Evolutionary conservation across 2,329 filamentous ascomycete species (phyloP).

Genomic region (Monilinia fructigena): DNA sequence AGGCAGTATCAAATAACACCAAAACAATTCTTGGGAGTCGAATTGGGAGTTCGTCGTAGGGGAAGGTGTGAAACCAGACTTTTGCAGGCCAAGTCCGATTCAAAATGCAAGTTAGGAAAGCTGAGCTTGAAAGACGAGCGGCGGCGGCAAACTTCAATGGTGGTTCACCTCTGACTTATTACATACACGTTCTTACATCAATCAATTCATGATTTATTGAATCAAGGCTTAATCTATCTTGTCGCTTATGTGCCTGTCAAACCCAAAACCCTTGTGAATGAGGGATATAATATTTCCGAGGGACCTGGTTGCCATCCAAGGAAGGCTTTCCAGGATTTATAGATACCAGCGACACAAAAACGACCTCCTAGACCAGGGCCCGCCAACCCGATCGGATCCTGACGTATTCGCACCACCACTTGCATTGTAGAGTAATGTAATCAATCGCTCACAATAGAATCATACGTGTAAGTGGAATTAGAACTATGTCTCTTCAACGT

Average conservation of each 20-base stretch:
- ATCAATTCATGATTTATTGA: not conserved
- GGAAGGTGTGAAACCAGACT: not conserved
- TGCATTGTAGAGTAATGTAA: not conserved
- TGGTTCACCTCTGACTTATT: conserved; percentile 14
- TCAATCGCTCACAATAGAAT: not conserved
- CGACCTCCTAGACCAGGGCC: not conserved
- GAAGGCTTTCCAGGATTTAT: too few relatives aligned
- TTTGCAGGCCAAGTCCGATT: not conserved
- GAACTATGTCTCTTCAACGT: not conserved
- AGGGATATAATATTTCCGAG: conserved; percentile 22
- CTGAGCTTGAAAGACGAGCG: conserved; percentile 4
- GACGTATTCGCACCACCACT: conserved; percentile 13
- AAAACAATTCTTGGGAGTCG: not conserved
- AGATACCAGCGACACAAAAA: too few relatives aligned
- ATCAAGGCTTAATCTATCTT: not conserved
- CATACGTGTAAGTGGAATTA: not conserved
- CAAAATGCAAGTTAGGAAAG: not conserved
- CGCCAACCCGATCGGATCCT: not conserved
- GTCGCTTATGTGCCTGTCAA: conserved; percentile 1
- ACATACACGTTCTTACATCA: conserved; percentile 16
- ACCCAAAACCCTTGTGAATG: conserved; percentile 8
- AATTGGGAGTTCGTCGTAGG: not conserved
- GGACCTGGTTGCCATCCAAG: not conserved
- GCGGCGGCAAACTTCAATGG: conserved; percentile 1
- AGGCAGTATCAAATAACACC: not conserved